These are phyloP conservation scores for Ophiostoma himal-ulmi DNA, from an alignment of 2,329 filamentous ascomycete genomes.

Conservation along the genomic window DNA sequence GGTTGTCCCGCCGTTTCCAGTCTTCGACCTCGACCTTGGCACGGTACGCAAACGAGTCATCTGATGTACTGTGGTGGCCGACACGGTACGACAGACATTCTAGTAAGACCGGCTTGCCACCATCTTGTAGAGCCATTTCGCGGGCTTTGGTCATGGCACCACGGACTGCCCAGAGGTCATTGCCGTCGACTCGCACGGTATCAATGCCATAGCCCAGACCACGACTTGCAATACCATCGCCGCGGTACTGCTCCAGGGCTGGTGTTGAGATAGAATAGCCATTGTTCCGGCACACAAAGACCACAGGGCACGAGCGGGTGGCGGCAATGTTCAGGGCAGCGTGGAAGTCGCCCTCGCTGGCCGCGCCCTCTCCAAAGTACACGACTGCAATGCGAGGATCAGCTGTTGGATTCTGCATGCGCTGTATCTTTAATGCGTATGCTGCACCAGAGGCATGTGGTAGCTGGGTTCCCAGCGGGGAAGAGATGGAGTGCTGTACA, in stretches of 20 bases:
- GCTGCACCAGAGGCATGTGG: constrained; percentile 73
- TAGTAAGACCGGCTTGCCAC: constrained; percentile 77
- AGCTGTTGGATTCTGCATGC: constrained; percentile 56
- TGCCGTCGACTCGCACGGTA: constrained; percentile 74
- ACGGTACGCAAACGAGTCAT: constrained; percentile 95
- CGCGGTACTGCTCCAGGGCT: constrained; percentile 73
- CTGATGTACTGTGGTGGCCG: constrained; percentile 88
- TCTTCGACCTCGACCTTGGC: constrained; percentile 87
- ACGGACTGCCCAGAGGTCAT: constrained; percentile 72
- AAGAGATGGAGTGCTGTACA: constrained; percentile 65
- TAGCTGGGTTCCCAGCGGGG: constrained; percentile 71
- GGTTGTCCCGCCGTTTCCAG: constrained; percentile 56
- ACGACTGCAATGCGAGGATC: constrained; percentile 61
- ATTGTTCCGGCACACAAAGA: constrained; percentile 80
- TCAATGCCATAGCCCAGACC: constrained; percentile 79
- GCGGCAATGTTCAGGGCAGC: constrained; percentile 76
- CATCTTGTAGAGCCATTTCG: constrained; percentile 68
- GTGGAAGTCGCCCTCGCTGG: constrained; percentile 77
- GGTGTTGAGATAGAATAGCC: constrained; percentile 77
- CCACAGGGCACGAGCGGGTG: constrained; percentile 65
- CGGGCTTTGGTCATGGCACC: constrained; percentile 66
- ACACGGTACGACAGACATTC: constrained; percentile 99
- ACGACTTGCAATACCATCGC: constrained; percentile 72
- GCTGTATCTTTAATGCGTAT: constrained; percentile 71
- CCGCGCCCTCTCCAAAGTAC: constrained; percentile 78